Conservation (phyloP, 371 early-diverging fungal genomes). For the Mucor lusitanicus region DNA sequence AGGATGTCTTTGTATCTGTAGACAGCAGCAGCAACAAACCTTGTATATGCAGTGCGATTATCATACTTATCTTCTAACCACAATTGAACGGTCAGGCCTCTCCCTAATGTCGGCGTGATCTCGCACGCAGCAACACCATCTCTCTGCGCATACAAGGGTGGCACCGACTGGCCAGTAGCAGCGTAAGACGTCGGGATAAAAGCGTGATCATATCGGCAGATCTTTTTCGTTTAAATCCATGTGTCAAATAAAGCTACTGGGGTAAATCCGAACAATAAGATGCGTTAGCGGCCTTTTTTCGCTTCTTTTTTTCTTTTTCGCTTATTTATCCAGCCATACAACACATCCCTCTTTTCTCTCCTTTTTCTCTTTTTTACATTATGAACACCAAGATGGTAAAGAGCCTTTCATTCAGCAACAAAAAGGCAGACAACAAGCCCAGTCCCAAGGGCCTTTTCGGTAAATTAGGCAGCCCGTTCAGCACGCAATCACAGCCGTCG, state of each 20-base stretch:
- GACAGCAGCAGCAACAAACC: too few relatives aligned
- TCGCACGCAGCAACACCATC: too few relatives aligned
- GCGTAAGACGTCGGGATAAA: neutral
- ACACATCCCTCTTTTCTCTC: conserved; percentile 1
- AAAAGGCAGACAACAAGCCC: neutral
- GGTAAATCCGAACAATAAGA: neutral
- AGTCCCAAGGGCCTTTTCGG: neutral
- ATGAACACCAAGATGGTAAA: conserved; percentile 6
- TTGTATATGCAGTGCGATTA: too few relatives aligned
- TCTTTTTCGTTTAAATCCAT: neutral
- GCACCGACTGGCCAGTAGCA: too few relatives aligned
- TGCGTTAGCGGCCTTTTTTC: neutral
- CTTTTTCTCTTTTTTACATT: neutral
- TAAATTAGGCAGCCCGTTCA: neutral
- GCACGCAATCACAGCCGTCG: neutral
- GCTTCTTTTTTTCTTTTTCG: conserved; percentile 1
- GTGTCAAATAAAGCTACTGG: neutral
- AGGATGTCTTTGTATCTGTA: too few relatives aligned
- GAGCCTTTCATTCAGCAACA: conserved; percentile 4
- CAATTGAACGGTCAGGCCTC: too few relatives aligned
- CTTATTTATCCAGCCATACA: neutral
- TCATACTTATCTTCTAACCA: too few relatives aligned
- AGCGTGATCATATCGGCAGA: neutral
- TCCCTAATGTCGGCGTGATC: too few relatives aligned
- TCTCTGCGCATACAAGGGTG: too few relatives aligned